Base-by-base conservation (phyloP, 2,329 filamentous ascomycete species). In the Aspergillus pseudoviridinutans region DNA sequence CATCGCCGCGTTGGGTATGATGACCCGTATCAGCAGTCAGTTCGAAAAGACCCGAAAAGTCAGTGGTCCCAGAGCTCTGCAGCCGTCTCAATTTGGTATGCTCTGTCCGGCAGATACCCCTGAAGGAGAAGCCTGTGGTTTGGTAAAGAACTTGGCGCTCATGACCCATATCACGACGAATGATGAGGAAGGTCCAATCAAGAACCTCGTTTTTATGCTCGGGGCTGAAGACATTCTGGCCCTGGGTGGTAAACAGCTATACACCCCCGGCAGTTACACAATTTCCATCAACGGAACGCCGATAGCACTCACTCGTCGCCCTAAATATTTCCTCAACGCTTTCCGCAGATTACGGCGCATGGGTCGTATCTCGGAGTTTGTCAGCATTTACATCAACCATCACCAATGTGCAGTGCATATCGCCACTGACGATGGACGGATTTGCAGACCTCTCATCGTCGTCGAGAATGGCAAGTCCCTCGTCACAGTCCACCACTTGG, bases 131-230 rank as follows among this genome's bases (percentile, higher is more conserved):
- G 92, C 94, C 10, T 99, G 94, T 78, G 94, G 94, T 82, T 78
- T 99, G 57, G 92, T 99, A 66, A 99, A 99, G 81, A 99, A 99
- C 70, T 77, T 99, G 79, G 94, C 94, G 8, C 81, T 99, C 57
- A 99, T 99, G 94, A 99, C 95, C 53, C 95, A 99, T 70, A 97
- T 99, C 66, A 99, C 94, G 0, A 99, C 94, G 1, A 91, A 96
- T 62, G 91, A 96, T 56, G 92, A 97, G 56, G 94, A 97, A 71
- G 91, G 87, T 20, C 92, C 94, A 1, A 90, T 99, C 17, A 88
- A 87, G 67, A 88, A 91, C 67, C 86, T 95, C 72, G 87, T 97
- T 1, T 94, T 92, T 70, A 87, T 90, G 56, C 82, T 97, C 27
- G 92, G 96, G 49, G 88, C 91, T 2, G 90, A 90, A 75, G 86